Base-by-base conservation (phyloP, 257 asterid species). In the Plantago major region DNA sequence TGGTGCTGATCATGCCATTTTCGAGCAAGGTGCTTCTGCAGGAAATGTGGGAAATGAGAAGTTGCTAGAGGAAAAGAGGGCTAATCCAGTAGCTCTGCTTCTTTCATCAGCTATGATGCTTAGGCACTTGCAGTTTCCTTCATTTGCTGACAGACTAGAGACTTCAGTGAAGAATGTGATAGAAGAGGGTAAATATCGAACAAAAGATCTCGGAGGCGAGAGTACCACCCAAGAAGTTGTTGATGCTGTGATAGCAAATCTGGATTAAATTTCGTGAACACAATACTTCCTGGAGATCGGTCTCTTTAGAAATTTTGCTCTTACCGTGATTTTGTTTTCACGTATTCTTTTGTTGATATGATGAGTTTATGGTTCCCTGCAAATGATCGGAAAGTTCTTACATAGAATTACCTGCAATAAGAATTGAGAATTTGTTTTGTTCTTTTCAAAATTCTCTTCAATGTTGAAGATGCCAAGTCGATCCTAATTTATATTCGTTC, bases 21-120 rank as follows among this genome's bases (percentile, higher is more conserved):
- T 92, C 46, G 97, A 92, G 87, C 97, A 91, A 84, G 98, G 98
- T 54, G 98, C 98, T 30, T 91, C 98, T 26, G 96, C 98, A 28
- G 98, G 98, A 64, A 91, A 91, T 63, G 98, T 92, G 11, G 97
- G 97, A 67, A 92, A 76, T 33, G 93, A 84, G 49, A 81, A 84
- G 40, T 6, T 82, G 22, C 67, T 84, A 9, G 79, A 70, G 82
- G 81, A 84, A 64, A 82, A 75, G 94, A 86, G 59, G 75, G 98
- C 95, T 60, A 91, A 91, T 63, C 96, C 96, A 9, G 95, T 88
- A 50, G 98, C 98, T 46, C 60, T 86, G 72, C 89, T 88, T 46
- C 92, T 93, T 45, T 89, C 99, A 33, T 93, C 99, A 15, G 90
- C 99, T 13, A 89, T 92, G 99, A 84, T 92, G 97, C 83, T 92